Evolutionary conservation across 2,329 filamentous ascomycete species (phyloP).

Genomic region (Trichoderma pleuroti): DNA sequence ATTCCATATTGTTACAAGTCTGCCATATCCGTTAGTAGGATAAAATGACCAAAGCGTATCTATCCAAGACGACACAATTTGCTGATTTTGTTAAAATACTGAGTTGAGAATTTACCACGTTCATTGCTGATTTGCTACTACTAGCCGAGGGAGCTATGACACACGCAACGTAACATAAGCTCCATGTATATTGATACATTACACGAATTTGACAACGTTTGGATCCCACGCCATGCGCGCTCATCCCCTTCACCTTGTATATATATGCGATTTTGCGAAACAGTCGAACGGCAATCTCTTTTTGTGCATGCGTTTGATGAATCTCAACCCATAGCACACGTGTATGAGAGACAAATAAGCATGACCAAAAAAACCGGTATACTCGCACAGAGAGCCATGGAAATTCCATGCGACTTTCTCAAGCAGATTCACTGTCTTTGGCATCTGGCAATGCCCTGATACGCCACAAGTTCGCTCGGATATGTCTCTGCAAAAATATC

Average conservation of each 20-base stretch:
- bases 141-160: not conserved
- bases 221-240: not conserved
- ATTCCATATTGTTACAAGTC: not conserved
- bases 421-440: conserved; percentile 23
- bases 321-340: not conserved
- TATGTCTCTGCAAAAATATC: conserved; percentile 28
- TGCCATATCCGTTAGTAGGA: not conserved
- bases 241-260: not conserved
- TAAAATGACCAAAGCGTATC: not conserved
- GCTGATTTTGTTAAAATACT: too few relatives aligned
- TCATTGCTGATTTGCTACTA: not conserved
- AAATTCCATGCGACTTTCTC: not conserved
- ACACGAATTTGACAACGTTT: not conserved
- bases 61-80: not conserved
- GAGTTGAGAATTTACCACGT: not conserved
- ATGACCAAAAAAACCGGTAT: not conserved
- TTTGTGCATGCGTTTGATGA: not conserved
- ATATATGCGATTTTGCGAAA: not conserved
- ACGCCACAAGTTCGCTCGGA: conserved; percentile 29
- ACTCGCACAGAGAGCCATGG: not conserved
- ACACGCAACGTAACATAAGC: not conserved
- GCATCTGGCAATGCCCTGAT: conserved; percentile 31
- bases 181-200: not conserved
- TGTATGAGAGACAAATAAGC: not conserved
- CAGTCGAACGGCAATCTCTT: not conserved